Percentiles rank a stretch among this genome's conserved stretches.
These are phyloP conservation scores for Yamadazyma kitorensis DNA, from an alignment of 805 yeast species.

Conservation along the genomic window DNA sequence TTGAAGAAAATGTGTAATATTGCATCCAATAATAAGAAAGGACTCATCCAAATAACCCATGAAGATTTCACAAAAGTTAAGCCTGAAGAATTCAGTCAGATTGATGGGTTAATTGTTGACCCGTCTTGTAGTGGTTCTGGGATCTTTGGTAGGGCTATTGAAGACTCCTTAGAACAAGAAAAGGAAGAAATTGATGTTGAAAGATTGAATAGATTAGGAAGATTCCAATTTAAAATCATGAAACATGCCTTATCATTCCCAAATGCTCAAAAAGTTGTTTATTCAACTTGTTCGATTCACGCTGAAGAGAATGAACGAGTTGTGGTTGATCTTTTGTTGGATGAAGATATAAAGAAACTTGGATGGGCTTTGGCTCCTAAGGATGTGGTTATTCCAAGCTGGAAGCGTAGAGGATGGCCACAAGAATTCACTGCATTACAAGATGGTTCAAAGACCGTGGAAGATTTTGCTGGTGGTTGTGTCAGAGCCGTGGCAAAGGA, in stretches of 20 bases:
- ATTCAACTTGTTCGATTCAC: slow-evolving; percentile 94
- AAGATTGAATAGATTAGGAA: slow-evolving; percentile 70
- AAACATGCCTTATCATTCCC: slow-evolving; percentile 88
- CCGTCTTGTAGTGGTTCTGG: slow-evolving; percentile 99
- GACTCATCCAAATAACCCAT: slow-evolving; percentile 47
- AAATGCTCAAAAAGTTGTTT: slow-evolving; percentile 70
- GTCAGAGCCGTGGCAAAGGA: slow-evolving; percentile 79
- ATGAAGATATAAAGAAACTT: slow-evolving; percentile 53
- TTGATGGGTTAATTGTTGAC: slow-evolving; percentile 84
- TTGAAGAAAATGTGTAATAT: slow-evolving; percentile 72
- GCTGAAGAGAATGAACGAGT: slow-evolving; percentile 93
- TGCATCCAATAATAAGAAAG: slow-evolving; percentile 46
- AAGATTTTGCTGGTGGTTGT: slow-evolving; percentile 73
- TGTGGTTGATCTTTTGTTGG: slow-evolving; percentile 72
- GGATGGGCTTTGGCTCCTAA: slow-evolving; percentile 77
- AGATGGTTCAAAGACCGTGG: slow-evolving; percentile 38
- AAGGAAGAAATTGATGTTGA: slow-evolving; percentile 52
- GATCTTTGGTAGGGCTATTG: slow-evolving; percentile 83
- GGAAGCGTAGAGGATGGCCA: slow-evolving; percentile 83
- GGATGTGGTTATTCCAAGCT: slow-evolving; percentile 66
- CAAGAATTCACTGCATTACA: slow-evolving; percentile 59
- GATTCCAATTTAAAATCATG: slow-evolving; percentile 85
- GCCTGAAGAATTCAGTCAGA: slow-evolving; percentile 58
- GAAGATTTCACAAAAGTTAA: slow-evolving; percentile 65
- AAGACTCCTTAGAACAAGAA: slow-evolving; percentile 41